Base-by-base conservation (phyloP, 2,329 filamentous ascomycete species). In the Septoria linicola region DNA sequence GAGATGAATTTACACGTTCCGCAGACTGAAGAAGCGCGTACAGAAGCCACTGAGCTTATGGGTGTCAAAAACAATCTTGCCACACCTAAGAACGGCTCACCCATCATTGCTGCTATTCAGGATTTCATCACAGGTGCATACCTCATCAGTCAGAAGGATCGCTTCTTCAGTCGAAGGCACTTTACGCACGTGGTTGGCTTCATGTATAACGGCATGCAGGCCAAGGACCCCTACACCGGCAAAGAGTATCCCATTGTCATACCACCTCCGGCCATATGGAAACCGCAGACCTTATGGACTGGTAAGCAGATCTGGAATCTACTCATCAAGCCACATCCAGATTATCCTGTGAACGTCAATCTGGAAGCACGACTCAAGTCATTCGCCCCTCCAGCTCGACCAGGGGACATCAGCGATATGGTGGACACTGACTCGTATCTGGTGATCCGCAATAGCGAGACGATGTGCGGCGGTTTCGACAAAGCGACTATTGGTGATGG, bases 1-100 rank as follows among this genome's bases (percentile, higher is more conserved):
- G 93, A 99, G 71, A 99, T 99, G 93, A 99, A 99, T 63, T 73
- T 99, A 41, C 93, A 99, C 72, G 91, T 99, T 13, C 93, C 93
- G 2, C 93, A 99, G 68, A 97, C 93, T 0, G 93, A 99, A 73
- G 93, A 99, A 71, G 92, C 93, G 8, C 82, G 93, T 51, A 89
- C 92, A 2, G 93, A 99, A 71, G 93, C 93, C 0, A 95, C 95
- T 64, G 90, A 92, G 60, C 75, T 99, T 41, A 99, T 99, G 93
- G 93, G 93, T 35, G 91, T 99, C 49, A 96, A 96, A 73, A 84
- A 97, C 76, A 99, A 99, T 68, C 72, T 99, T 52, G 87, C 87
- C 3, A 99, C 93, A 0, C 93, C 93, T 1, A 96, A 96, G 72
- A 97, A 97, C 72, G 93, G 93, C 67, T 92, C 96, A 62, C 93